Conservation (phyloP, 768 basidiomycete species). For the Serpula lacrymans region DNA sequence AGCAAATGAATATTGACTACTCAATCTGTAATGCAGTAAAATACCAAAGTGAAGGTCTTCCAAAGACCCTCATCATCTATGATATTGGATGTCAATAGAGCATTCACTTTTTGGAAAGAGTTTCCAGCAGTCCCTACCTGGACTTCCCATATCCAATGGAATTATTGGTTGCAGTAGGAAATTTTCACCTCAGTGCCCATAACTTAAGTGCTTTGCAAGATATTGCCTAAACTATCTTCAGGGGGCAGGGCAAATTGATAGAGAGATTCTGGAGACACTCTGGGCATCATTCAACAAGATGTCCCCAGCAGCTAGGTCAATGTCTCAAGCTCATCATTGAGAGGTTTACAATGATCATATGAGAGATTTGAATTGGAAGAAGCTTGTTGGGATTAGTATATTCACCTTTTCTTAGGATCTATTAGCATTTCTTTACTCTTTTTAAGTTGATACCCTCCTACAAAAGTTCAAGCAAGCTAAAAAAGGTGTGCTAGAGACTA, state of each 20-base stretch:
- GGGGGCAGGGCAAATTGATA: conserved; percentile 26
- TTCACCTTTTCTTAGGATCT: conserved; percentile 3
- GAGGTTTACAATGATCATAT: conserved; percentile 30
- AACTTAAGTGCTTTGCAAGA: conserved; percentile 17
- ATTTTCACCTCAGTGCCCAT: conserved; percentile 31
- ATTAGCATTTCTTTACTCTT: not conserved
- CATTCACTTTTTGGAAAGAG: conserved; percentile 12
- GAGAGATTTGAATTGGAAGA: conserved; percentile 33
- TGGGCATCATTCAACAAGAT: conserved; percentile 29
- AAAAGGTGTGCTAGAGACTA: conserved; percentile 3
- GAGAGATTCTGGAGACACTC: conserved; percentile 32
- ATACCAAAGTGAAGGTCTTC: conserved; percentile 2
- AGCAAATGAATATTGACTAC: conserved; percentile 28
- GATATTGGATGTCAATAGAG: conserved; percentile 29
- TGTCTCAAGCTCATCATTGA: conserved; percentile 17
- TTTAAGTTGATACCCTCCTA: not conserved
- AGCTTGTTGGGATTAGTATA: conserved; percentile 21
- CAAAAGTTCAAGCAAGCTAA: not conserved
- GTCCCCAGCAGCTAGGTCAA: conserved; percentile 16
- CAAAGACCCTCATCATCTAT: conserved; percentile 18
- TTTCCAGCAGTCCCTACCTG: not conserved
- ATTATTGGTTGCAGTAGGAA: conserved; percentile 17
- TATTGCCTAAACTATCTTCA: conserved; percentile 24
- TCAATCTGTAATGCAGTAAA: conserved; percentile 17
- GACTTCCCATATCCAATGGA: conserved; percentile 4